Evolutionary conservation across 73 alveolate genomes (phyloP), one percentile per base, ranked within the genome.

Genomic region (Paramecium tetraurelia): DNA sequence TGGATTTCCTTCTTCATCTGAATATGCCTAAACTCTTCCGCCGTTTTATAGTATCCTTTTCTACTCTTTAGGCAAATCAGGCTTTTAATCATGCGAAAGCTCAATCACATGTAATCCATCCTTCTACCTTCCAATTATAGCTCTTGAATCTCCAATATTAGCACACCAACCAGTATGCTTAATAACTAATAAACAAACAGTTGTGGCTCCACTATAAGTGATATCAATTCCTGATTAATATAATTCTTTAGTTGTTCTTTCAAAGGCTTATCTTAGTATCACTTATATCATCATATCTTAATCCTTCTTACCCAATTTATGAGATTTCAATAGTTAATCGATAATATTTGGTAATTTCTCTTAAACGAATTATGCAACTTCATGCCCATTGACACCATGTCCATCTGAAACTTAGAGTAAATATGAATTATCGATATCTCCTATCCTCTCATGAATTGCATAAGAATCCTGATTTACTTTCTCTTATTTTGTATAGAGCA

Each of bases 341-440:
- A 93, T 50, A 36, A 44, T 22, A 1, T 33, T n/a, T 9, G 99
- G 98, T 75, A 97, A 92, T 27, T 59, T 92, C 63, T 96, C 93
- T 84, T 95, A 85, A 24, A 98, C 97, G 88, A 95, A 97, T 43
- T 96, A 97, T 58, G 98, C 93, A 24, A 98, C 97, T 59, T 95
- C 90, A 93, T 98, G 99, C 3, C 99, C 99, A 93, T 95, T 86
- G 43, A 88, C 85, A 1, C 99, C 99, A 90, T 97, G 99, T 33
- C 99, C 99, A 93, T 98, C 99, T 85, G 98, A 96, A n/a, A 98
- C 99, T 27, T 99, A 98, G 38, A 97, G 85, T 22, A 95, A 71
- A 96, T 94, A 95, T 40, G 93, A 93, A 24, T 94, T 94, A 53
- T 94, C 88, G 7, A 94, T 93, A 27, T 89, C 50, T 40, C 85